Base-by-base conservation (phyloP, 139 green algal species). In the Micractinium conductrix region DNA sequence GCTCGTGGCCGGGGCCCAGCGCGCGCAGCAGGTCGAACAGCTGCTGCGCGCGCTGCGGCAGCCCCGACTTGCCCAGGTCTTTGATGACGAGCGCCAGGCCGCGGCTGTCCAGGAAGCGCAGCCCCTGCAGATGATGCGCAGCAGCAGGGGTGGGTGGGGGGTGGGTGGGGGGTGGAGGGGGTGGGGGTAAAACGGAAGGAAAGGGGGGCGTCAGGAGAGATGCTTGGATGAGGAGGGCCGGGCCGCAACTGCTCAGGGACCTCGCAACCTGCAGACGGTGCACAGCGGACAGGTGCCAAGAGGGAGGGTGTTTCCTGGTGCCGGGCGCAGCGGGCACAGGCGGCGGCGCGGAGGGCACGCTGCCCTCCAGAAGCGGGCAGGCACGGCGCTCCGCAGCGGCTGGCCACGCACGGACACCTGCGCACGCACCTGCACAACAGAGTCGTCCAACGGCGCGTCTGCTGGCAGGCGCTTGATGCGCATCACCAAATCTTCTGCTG, bases 51-150 rank as follows among this genome's bases (percentile, higher is more conserved):
- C 73, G 87, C 0, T 80, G 37, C 30, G 92, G 86, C 35, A 91
- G 68, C 12, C 85, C 85, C 6, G 84, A 58, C 28, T 89, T 92
- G 69, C 84, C 88, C 24, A 97, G 88, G 26, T 96, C 94, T 79
- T 96, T 96, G 4, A 96, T 84, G 44, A 97, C 78, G 24, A 91
- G 78, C 0, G 93, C 90, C 38, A 91, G 81, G 1, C 93, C 92
- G 2, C 93, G 86, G 85, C 86, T 92, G 88, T 96, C 93, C 43
- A 96, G 84, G 43, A 65, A 65, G 35, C 44, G 68, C 80, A 85
- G 80, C 33, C 33, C 33, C 80, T 85, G 80, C 80, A 62, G 62
- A n/a, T 28, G 1, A 30, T 1, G 37, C 5, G 2, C n/a, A 74
- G 8, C 21, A 10, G 62, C 26, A 2, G 4, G 62, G 28, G 62